phyloP scores from a whole-genome alignment of 352 stramenopile genomes.

The Globisporangium spiculum region DNA sequence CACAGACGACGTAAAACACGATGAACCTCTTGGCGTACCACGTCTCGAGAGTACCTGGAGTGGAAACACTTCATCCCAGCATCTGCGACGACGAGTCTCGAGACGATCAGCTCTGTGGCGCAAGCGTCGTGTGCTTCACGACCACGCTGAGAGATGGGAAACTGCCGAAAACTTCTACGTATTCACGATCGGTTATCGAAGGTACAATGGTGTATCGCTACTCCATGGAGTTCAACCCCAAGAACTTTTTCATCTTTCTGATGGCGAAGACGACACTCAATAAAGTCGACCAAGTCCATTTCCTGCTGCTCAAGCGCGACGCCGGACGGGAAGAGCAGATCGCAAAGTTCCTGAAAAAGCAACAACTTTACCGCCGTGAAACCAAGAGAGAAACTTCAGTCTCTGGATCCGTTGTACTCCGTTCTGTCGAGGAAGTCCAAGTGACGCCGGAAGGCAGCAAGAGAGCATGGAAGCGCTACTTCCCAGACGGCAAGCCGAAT shows the following conservation, averaged over 20 bases:
- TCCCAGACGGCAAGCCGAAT: background rate
- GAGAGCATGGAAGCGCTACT: background rate
- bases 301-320: background rate
- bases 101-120: background rate
- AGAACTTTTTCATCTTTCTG: background rate
- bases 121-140: background rate
- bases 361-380: no score
- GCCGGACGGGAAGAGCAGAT: no score
- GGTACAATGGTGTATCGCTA: background rate
- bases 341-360: no score
- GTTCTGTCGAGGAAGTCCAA: background rate
- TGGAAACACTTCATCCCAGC: background rate
- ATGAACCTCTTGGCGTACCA: background rate
- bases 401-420: no score
- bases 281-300: background rate
- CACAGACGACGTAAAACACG: no score
- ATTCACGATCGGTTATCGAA: background rate
- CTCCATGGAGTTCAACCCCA: background rate
- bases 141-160: background rate
- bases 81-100: background rate
- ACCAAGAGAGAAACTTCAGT: no score
- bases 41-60: background rate
- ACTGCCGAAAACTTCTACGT: background rate
- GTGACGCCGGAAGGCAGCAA: background rate
- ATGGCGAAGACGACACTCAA: background rate